Evolutionary conservation across 2,329 filamentous ascomycete genomes (phyloP).

Genomic region (Aspergillus puulaauensis): DNA sequence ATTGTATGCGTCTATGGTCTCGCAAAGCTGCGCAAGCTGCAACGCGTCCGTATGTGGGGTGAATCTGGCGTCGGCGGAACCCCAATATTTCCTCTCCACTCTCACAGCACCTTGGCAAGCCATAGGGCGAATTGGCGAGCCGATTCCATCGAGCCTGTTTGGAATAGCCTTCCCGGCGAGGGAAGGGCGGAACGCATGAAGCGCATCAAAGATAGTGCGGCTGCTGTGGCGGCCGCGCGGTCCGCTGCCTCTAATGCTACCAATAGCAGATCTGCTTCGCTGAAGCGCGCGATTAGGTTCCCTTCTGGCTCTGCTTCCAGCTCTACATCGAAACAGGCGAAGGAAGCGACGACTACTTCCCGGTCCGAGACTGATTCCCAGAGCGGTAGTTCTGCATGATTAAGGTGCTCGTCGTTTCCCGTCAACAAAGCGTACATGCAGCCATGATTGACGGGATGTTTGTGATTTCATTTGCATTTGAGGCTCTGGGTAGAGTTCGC

Average conservation of each 20-base stretch:
- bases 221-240: slow-evolving; percentile 16
- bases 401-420: background rate
- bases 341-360: too few relatives aligned
- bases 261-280: slow-evolving; percentile 6
- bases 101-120: slow-evolving; percentile 20
- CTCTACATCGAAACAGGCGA: background rate
- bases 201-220: slow-evolving; percentile 33
- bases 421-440: background rate
- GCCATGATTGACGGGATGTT: background rate
- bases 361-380: background rate
- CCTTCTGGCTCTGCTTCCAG: background rate
- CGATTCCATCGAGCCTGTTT: slow-evolving; percentile 44
- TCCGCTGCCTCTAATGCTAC: slow-evolving; percentile 15
- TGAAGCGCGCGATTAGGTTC: slow-evolving; percentile 7
- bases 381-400: background rate
- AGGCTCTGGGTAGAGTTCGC: background rate
- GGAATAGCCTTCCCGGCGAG: slow-evolving; percentile 40
- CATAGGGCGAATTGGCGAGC: slow-evolving; percentile 43
- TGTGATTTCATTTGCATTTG: background rate
- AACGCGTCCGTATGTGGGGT: slow-evolving; percentile 84
- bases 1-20: slow-evolving; percentile 83
- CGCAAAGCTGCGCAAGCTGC: slow-evolving; percentile 77
- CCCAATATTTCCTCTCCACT: slow-evolving; percentile 27
- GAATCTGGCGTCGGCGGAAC: slow-evolving; percentile 46
- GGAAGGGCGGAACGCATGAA: slow-evolving; percentile 37